These are phyloP conservation scores for Echium plantagineum DNA, from an alignment of 257 asterid species.

Conservation along the genomic window DNA sequence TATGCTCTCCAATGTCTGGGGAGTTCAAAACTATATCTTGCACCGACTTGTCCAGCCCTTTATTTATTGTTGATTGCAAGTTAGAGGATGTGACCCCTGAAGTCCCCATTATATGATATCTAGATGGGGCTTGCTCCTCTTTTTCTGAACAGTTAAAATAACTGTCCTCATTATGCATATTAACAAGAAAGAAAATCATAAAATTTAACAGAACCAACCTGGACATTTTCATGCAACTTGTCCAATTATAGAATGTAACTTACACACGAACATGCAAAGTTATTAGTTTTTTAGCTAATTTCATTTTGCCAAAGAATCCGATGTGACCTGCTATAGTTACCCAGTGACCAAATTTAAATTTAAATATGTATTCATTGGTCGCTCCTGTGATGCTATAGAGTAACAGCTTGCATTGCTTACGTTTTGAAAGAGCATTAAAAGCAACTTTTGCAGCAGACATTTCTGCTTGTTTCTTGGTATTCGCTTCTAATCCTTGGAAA, in stretches of 20 bases:
- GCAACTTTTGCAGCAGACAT: conserved; percentile 72
- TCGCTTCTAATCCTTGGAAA: conserved; percentile 48
- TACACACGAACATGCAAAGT: not conserved
- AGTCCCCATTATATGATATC: not conserved
- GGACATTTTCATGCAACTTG: no score
- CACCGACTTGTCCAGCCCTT: not conserved
- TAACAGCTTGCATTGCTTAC: conserved; percentile 29
- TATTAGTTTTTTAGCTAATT: not conserved
- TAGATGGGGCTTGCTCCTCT: not conserved
- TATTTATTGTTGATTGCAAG: conserved; percentile 1
- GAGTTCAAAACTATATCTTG: not conserved
- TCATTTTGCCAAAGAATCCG: not conserved
- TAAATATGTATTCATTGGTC: not conserved
- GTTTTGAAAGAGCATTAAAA: conserved; percentile 26
- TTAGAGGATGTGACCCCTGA: conserved; percentile 1
- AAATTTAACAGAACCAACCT: not conserved
- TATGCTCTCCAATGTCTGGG: not conserved
- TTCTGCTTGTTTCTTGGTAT: conserved; percentile 70
- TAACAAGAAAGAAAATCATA: conserved; percentile 1
- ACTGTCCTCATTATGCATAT: not conserved
- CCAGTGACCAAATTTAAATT: not conserved
- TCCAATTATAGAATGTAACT: no score
- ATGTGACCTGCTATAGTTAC: not conserved
- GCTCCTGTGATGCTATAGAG: not conserved
- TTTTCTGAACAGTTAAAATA: conserved; percentile 8